A percentile compares a stretch with the other conserved stretches of the same genome.
Conservation (phyloP, 1,284 basidiomycete species). For the Apiotrichum montevideense region DNA sequence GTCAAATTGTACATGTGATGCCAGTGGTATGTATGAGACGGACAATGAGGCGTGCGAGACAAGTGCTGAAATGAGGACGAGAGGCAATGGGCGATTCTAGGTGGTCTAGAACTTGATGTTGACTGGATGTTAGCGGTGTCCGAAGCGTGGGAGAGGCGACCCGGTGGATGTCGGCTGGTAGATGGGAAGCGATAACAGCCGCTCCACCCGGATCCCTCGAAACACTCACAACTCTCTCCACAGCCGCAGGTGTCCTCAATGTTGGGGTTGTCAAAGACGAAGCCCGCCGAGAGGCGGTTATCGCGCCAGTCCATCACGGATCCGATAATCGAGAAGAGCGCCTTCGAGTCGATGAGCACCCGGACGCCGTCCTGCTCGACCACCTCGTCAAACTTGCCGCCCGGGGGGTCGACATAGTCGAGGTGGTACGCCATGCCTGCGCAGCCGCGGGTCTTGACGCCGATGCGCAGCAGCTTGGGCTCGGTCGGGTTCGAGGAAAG, state of each 20-base stretch:
- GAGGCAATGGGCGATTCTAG: background rate
- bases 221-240: slow-evolving; percentile 32
- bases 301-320: slow-evolving; percentile 99
- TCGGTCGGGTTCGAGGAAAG: slow-evolving; percentile 52
- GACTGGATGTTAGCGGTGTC: background rate
- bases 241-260: slow-evolving; percentile 45
- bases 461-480: slow-evolving; percentile 90
- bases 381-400: slow-evolving; percentile 88
- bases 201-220: background rate
- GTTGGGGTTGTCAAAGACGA: slow-evolving; percentile 46
- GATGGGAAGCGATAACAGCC: background rate
- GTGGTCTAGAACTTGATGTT: slow-evolving; percentile 9
- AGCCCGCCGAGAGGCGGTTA: slow-evolving; percentile 62
- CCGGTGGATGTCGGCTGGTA: background rate
- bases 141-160: too few species aligned
- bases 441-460: slow-evolving; percentile 97
- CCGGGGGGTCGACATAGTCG: slow-evolving; percentile 87
- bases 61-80: too few species aligned
- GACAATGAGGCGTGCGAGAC: background rate
- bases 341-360: slow-evolving; percentile 95
- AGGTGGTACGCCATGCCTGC: slow-evolving; percentile 96
- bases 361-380: slow-evolving; percentile 90
- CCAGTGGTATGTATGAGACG: slow-evolving; percentile 5
- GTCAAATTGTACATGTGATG: slow-evolving; percentile 6
- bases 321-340: slow-evolving; percentile 95